Evolutionary conservation across 306 rosid genomes (phyloP), one percentile per base, ranked within the genome.

Genomic region (Betula pendula): DNA sequence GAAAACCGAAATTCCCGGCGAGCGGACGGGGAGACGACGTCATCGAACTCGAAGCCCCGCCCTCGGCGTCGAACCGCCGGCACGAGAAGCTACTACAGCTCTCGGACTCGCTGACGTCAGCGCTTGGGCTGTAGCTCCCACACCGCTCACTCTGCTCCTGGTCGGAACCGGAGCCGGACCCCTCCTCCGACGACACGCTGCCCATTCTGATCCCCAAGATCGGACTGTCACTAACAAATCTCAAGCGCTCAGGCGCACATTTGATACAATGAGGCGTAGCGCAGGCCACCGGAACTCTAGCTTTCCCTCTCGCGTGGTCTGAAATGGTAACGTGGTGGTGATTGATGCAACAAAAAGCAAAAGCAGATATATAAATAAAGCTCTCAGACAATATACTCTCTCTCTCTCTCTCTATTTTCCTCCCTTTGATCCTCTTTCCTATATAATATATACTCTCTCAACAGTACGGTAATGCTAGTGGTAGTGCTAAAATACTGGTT

Each of bases 71-170:
- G 49, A 88, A 91, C 38, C 94, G 89, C 31, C 96, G 90, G 19
- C 86, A 84, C 2, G 89, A 90, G 85, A 94, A 91, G 82, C 97
- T 91, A 56, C 96, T 87, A 65, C 87, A 90, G 40, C 98, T 94
- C 81, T 90, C 98, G 0, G 98, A 94, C 87, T 94, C 98, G 66
- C 98, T 94, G 52, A 94, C 86, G 68, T 94, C 98, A 27, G 98
- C 98, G 67, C 98, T 94, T 48, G 88, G 72, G 66, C 97, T 94
- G 81, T 94, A 94, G 73, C 97, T 93, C 0, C 97, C 98, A 40
- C 97, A 91, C 17, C 97, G 87, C 31, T 93, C 92, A 65, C 96
- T 91, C 75, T 85, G 91, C 49, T 65, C 69, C 76, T 86, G 93
- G 76, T 91, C 97, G 47, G 97, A 87, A 35, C 72, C 87, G 53